phyloP scores from a whole-genome alignment of 768 basidiomycete genomes.

The Sarcodon sp. region DNA sequence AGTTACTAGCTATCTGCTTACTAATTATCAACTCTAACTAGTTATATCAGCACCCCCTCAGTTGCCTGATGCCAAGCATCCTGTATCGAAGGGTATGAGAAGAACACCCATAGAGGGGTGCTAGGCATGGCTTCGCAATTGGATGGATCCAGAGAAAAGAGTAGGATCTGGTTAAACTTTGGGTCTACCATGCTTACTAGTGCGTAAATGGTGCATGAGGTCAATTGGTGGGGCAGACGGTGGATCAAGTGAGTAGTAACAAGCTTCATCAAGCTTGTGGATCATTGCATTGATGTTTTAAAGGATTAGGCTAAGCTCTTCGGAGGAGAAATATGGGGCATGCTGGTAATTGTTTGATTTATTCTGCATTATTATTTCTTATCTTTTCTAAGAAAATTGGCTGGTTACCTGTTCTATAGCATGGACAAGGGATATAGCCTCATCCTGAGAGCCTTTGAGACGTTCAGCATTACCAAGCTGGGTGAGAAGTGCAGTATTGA shows the following conservation, averaged over 20 bases:
- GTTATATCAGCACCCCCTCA: too few relatives aligned
- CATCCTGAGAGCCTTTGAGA: not conserved
- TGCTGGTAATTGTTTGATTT: slow-evolving; percentile 3
- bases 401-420: slow-evolving; percentile 1
- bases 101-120: not conserved
- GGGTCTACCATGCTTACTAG: slow-evolving; percentile 13
- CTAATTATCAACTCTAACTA: too few relatives aligned
- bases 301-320: not conserved
- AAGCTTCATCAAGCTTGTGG: not conserved
- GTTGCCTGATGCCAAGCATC: too few relatives aligned
- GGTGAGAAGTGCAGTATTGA: slow-evolving; percentile 2
- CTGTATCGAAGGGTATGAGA: slow-evolving; percentile 10
- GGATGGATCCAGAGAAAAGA: slow-evolving; percentile 11
- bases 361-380: not conserved
- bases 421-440: not conserved
- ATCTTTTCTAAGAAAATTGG: too few relatives aligned
- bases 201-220: not conserved
- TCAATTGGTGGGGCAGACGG: not conserved
- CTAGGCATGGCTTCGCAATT: slow-evolving; percentile 11
- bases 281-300: slow-evolving; percentile 1
- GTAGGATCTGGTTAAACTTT: slow-evolving; percentile 14
- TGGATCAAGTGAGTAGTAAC: not conserved
- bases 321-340: not conserved
- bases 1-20: too few relatives aligned
- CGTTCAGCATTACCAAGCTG: slow-evolving; percentile 1